These are phyloP conservation scores for Wickerhamomyces kurtzmanii DNA, from an alignment of 805 yeast species.

Conservation along the genomic window DNA sequence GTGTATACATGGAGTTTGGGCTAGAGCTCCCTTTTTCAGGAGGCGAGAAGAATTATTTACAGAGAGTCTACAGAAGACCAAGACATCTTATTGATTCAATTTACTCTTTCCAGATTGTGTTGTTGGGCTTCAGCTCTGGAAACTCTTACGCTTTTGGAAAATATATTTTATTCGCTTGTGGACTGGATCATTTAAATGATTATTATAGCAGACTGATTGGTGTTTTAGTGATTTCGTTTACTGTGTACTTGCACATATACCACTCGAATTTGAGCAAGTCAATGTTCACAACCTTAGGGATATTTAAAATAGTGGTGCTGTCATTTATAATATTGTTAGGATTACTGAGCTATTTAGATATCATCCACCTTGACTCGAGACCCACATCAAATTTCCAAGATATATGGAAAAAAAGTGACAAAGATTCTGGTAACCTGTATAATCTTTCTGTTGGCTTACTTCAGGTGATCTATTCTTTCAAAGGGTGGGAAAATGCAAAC, in stretches of 20 bases:
- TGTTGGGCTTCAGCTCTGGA: conserved; percentile 52
- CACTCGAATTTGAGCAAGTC: conserved; percentile 40
- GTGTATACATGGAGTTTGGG: conserved; percentile 58
- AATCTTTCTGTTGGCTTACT: conserved; percentile 46
- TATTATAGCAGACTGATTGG: conserved; percentile 35
- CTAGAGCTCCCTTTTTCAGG: conserved; percentile 56
- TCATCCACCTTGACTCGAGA: conserved; percentile 16
- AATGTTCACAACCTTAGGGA: conserved; percentile 44
- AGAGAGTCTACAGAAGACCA: conserved; percentile 45
- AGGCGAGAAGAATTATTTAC: conserved; percentile 61
- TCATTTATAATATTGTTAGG: conserved; percentile 41
- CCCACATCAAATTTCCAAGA: conserved; percentile 25
- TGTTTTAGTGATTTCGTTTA: conserved; percentile 33
- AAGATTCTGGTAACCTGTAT: conserved; percentile 32
- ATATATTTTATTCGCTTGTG: conserved; percentile 36
- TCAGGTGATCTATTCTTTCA: conserved; percentile 52
- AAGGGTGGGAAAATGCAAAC: conserved; percentile 67
- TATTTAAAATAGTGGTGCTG: conserved; percentile 41
- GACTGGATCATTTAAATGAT: conserved; percentile 24
- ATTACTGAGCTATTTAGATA: conserved; percentile 24
- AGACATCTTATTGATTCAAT: conserved; percentile 38
- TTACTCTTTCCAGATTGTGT: conserved; percentile 42
- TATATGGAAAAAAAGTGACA: conserved; percentile 28
- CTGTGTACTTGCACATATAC: conserved; percentile 35
- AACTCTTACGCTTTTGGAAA: conserved; percentile 59